These are phyloP conservation scores for Sugiyamaella paludigena DNA, from an alignment of 1,139 yeast species.

Conservation along the genomic window DNA sequence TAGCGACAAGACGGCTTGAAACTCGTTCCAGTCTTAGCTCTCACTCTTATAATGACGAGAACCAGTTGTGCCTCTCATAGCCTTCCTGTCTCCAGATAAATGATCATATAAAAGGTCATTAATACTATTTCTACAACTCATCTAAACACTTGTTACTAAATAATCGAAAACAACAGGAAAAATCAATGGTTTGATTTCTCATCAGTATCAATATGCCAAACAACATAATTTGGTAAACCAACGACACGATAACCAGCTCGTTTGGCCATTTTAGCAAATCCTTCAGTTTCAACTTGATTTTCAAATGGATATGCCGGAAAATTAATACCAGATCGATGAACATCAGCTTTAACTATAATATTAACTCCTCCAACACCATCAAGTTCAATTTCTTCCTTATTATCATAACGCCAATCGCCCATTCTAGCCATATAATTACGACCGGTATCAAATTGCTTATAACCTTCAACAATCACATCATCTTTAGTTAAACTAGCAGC, in stretches of 20 bases:
- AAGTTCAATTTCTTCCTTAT: constrained; percentile 62
- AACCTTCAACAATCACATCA: constrained; percentile 88
- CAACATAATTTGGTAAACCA: constrained; percentile 84
- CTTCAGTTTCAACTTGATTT: constrained; percentile 88
- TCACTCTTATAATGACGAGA: too few species aligned
- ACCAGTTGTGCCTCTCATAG: too few species aligned
- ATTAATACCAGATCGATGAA: constrained; percentile 79
- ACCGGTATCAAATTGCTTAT: constrained; percentile 80
- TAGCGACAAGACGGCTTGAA: too few species aligned
- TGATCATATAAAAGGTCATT: background rate
- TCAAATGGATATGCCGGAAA: constrained; percentile 87
- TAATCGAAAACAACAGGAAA: background rate
- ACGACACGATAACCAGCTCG: constrained; percentile 78
- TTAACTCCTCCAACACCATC: constrained; percentile 94
- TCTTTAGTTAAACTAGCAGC: constrained; percentile 71
- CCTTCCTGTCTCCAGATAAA: too few species aligned
- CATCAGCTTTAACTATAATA: constrained; percentile 74
- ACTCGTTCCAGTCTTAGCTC: too few species aligned
- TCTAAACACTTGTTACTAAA: background rate
- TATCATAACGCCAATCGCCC: constrained; percentile 62
- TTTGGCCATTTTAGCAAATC: constrained; percentile 84
- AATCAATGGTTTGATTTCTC: constrained; percentile 21
- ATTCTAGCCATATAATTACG: constrained; percentile 77
- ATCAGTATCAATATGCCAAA: constrained; percentile 53
- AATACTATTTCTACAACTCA: background rate